phyloP scores from a whole-genome alignment of 176 grass and related monocot species.

The Secale cereale region DNA sequence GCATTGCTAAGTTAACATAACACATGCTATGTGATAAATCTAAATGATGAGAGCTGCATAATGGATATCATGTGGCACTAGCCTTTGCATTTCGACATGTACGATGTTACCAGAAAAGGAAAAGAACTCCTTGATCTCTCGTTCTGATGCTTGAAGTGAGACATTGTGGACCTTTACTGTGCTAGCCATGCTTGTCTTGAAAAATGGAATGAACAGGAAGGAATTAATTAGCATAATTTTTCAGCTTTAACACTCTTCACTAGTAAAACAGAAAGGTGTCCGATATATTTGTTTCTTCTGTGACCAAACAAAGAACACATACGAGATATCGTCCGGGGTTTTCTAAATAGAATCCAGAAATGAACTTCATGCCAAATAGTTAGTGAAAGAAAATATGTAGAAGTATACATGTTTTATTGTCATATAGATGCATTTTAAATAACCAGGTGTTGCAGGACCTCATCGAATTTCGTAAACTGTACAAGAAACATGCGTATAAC shows the following conservation, averaged over 20 bases:
- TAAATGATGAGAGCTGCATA: not conserved
- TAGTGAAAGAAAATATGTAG: not conserved
- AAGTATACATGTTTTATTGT: not conserved
- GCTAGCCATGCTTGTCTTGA: constrained; percentile 41
- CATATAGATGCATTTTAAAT: not conserved
- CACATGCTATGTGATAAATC: not conserved
- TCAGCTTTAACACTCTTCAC: not conserved
- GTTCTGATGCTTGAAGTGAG: constrained; percentile 58
- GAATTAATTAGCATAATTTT: not conserved
- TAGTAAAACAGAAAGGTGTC: not conserved
- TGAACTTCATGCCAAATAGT: not conserved
- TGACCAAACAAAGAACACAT: not conserved
- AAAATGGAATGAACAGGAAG: not conserved
- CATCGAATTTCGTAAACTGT: not conserved
- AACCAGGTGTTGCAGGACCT: not conserved
- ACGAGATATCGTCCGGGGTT: not conserved
- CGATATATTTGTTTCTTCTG: not conserved
- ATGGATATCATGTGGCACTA: constrained; percentile 13
- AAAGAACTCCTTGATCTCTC: constrained; percentile 72
- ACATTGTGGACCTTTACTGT: constrained; percentile 78
- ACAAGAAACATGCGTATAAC: not conserved
- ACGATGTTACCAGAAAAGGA: constrained; percentile 65
- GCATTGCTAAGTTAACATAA: constrained; percentile 6
- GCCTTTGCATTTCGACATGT: constrained; percentile 71
- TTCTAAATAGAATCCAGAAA: not conserved